phyloP scores from a whole-genome alignment of 2,329 filamentous ascomycete genomes.

The Cordyceps cicadae region DNA sequence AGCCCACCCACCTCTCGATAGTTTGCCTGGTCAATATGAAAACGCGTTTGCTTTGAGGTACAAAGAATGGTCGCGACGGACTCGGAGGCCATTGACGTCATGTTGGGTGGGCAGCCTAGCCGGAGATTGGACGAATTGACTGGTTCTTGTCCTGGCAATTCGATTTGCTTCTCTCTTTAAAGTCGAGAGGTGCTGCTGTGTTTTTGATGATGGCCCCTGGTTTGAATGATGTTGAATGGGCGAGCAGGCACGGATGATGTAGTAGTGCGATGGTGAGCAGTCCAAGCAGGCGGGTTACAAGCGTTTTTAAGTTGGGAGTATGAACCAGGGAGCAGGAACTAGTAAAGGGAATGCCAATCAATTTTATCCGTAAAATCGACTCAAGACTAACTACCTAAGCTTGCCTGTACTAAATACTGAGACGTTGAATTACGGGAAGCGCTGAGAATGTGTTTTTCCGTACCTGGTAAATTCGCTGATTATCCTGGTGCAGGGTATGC shows the following conservation, averaged over 20 bases:
- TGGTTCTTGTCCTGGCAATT: not conserved
- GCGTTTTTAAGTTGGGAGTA: not conserved
- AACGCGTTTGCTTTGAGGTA: slow-evolving; percentile 59
- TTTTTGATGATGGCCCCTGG: not conserved
- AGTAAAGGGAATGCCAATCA: not conserved
- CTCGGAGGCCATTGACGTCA: slow-evolving; percentile 43
- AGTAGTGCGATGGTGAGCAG: too few relatives aligned
- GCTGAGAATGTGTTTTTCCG: not conserved
- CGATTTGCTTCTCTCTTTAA: not conserved
- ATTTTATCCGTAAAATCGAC: not conserved
- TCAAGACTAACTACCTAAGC: not conserved
- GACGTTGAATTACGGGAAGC: not conserved
- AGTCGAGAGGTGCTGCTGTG: not conserved
- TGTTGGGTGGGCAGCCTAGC: slow-evolving; percentile 17
- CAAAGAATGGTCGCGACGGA: slow-evolving; percentile 48
- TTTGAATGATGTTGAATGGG: not conserved
- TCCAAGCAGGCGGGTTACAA: too few relatives aligned
- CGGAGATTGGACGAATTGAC: not conserved
- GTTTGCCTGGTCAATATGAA: slow-evolving; percentile 49
- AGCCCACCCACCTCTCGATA: slow-evolving; percentile 43
- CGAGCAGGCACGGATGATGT: not conserved
- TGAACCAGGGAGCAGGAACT: not conserved
- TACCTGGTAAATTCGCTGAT: too few relatives aligned
- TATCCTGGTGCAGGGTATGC: too few relatives aligned
- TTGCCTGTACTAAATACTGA: not conserved